phyloP scores from a whole-genome alignment of 192 early-diverging fungal genomes.

The Coemansia sp. region DNA sequence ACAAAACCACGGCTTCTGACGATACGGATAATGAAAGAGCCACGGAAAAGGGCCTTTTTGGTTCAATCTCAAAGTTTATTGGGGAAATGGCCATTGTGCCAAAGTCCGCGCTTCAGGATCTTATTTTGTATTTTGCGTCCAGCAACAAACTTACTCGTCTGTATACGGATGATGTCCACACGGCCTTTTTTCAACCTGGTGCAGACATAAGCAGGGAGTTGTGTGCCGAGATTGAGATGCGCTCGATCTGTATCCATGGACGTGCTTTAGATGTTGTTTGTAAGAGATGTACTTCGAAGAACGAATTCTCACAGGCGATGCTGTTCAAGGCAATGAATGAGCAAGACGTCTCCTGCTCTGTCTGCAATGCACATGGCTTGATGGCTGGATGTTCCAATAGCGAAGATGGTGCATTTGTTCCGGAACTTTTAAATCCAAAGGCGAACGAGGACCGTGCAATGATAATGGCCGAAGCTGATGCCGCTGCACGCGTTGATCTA shows the following conservation, averaged over 20 bases:
- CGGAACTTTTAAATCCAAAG: slow-evolving; percentile 14
- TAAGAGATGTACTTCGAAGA: slow-evolving; percentile 28
- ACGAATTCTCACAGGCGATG: slow-evolving; percentile 40
- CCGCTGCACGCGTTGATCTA: slow-evolving; percentile 11
- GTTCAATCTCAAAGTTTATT: slow-evolving; percentile 31
- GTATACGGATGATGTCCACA: slow-evolving; percentile 35
- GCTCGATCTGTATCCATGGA: slow-evolving; percentile 26
- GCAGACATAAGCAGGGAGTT: slow-evolving; percentile 9
- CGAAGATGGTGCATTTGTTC: slow-evolving; percentile 15
- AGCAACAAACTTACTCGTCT: slow-evolving; percentile 19
- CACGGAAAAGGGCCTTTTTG: not conserved
- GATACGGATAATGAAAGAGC: not conserved
- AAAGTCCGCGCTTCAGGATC: slow-evolving; percentile 5
- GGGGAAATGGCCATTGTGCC: slow-evolving; percentile 19
- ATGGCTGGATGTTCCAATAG: slow-evolving; percentile 8
- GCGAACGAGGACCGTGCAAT: slow-evolving; percentile 13
- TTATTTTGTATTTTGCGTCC: slow-evolving; percentile 14
- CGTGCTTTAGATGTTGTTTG: slow-evolving; percentile 28
- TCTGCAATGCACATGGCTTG: slow-evolving; percentile 20
- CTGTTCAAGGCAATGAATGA: slow-evolving; percentile 32
- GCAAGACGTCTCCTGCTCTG: slow-evolving; percentile 18
- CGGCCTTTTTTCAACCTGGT: slow-evolving; percentile 7
- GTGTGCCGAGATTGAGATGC: slow-evolving; percentile 17
- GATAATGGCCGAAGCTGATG: slow-evolving; percentile 26
- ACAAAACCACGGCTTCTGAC: too few relatives aligned